A percentile compares a stretch with the other conserved stretches of the same genome.
These are phyloP conservation scores for Lentinula detonsa DNA, from an alignment of 768 basidiomycete genomes.

Conservation along the genomic window DNA sequence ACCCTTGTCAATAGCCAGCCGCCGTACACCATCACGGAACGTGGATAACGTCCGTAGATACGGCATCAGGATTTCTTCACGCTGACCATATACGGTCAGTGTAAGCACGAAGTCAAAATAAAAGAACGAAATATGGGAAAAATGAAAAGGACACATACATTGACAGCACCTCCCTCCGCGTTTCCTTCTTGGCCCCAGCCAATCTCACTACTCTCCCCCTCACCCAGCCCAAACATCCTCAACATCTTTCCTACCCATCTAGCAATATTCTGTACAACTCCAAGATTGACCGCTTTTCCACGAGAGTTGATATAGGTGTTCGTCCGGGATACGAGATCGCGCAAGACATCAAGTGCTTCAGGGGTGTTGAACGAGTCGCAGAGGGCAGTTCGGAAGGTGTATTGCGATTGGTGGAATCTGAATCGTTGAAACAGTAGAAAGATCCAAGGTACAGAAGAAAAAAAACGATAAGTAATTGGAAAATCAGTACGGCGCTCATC, in stretches of 20 bases:
- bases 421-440: constrained; percentile 1
- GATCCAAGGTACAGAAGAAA: constrained; percentile 4
- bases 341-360: constrained; percentile 64
- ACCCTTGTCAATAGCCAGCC: constrained; percentile 68
- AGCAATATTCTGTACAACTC: constrained; percentile 56
- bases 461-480: too few species aligned
- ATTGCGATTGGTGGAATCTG: constrained; percentile 66
- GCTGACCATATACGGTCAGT: constrained; percentile 32
- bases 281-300: constrained; percentile 52
- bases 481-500: too few species aligned
- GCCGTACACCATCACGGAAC: constrained; percentile 88
- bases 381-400: constrained; percentile 76
- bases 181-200: constrained; percentile 79
- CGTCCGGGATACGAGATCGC: constrained; percentile 76
- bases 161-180: constrained; percentile 32
- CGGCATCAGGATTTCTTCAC: constrained; percentile 83
- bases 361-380: constrained; percentile 99
- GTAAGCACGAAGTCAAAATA: neutral
- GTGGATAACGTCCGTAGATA: constrained; percentile 80
- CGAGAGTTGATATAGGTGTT: constrained; percentile 83
- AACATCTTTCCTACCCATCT: constrained; percentile 72
- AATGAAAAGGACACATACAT: constrained; percentile 31
- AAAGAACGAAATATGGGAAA: neutral
- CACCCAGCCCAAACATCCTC: constrained; percentile 74
- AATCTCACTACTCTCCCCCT: constrained; percentile 58